phyloP scores from a whole-genome alignment of 2,329 filamentous ascomycete species.

The Cladosporium austrohemisphaericum region DNA sequence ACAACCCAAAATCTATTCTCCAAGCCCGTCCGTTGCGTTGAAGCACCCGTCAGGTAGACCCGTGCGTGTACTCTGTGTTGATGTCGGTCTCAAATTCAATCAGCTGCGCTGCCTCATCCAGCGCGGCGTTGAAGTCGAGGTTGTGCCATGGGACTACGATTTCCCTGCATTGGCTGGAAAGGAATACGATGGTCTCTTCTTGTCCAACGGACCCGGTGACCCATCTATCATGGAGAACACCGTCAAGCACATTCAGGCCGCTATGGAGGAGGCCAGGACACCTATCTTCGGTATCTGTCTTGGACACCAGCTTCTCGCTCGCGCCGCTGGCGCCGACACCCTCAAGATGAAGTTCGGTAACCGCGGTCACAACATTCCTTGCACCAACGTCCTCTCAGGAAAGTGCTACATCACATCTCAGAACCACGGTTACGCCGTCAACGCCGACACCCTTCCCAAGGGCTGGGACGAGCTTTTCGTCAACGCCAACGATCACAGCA shows the following conservation, averaged over 20 bases:
- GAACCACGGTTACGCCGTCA: slow-evolving; percentile 95
- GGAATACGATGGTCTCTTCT: slow-evolving; percentile 92
- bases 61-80: slow-evolving; percentile 84
- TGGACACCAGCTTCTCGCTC: slow-evolving; percentile 87
- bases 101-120: slow-evolving; percentile 89
- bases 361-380: slow-evolving; percentile 96
- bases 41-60: slow-evolving; percentile 84
- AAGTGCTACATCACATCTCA: slow-evolving; percentile 99
- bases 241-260: slow-evolving; percentile 71
- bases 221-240: slow-evolving; percentile 79
- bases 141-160: slow-evolving; percentile 95
- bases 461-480: slow-evolving; percentile 94
- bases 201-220: slow-evolving; percentile 96
- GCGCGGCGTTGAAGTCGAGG: slow-evolving; percentile 87
- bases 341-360: slow-evolving; percentile 99
- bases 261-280: slow-evolving; percentile 72
- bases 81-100: slow-evolving; percentile 98
- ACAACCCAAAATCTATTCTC: slow-evolving; percentile 79
- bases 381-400: slow-evolving; percentile 90
- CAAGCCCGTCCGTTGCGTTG: slow-evolving; percentile 65
- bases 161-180: slow-evolving; percentile 72
- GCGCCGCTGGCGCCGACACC: slow-evolving; percentile 80
- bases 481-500: slow-evolving; percentile 96
- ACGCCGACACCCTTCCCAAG: slow-evolving; percentile 67
- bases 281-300: slow-evolving; percentile 96